These are phyloP conservation scores for Antrodiella citrinella DNA, from an alignment of 768 basidiomycete species.

Conservation along the genomic window DNA sequence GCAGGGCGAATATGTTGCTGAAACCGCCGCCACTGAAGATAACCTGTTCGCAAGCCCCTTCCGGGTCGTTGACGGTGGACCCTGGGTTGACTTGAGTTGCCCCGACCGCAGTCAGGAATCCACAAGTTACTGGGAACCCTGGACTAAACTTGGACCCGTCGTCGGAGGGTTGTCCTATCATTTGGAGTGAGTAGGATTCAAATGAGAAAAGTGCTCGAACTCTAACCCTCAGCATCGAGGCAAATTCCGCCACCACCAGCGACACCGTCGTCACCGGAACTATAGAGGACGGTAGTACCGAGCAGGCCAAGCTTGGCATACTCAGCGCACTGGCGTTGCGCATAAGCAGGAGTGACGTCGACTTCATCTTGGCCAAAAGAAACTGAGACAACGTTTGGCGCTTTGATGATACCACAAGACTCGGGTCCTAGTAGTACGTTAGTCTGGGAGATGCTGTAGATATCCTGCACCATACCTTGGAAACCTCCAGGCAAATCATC, in stretches of 20 bases:
- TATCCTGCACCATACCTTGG: slow-evolving; percentile 20
- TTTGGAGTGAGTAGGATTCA: no score
- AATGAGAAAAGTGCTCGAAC: no score
- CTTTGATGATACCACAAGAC: slow-evolving; percentile 27
- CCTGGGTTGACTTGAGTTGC: slow-evolving; percentile 29
- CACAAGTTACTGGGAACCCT: slow-evolving; percentile 34
- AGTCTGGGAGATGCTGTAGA: background rate
- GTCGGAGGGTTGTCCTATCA: slow-evolving; percentile 18
- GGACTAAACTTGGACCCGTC: slow-evolving; percentile 31
- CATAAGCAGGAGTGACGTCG: slow-evolving; percentile 27
- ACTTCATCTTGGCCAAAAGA: slow-evolving; percentile 33
- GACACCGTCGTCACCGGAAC: slow-evolving; percentile 39
- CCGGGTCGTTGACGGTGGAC: slow-evolving; percentile 26
- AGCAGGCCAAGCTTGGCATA: slow-evolving; percentile 33
- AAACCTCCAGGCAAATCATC: slow-evolving; percentile 32
- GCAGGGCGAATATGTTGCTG: slow-evolving; percentile 31
- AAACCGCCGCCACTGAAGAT: slow-evolving; percentile 35
- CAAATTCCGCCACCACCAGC: slow-evolving; percentile 27
- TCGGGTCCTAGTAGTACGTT: background rate
- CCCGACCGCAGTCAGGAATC: slow-evolving; percentile 31
- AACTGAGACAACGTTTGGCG: slow-evolving; percentile 32
- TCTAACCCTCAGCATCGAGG: slow-evolving; percentile 25
- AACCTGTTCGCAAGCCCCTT: slow-evolving; percentile 28
- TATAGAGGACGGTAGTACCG: slow-evolving; percentile 33
- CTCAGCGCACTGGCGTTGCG: slow-evolving; percentile 34